Evolutionary conservation across 2,329 filamentous ascomycete species (phyloP).

Genomic region (Blastomyces parvus): DNA sequence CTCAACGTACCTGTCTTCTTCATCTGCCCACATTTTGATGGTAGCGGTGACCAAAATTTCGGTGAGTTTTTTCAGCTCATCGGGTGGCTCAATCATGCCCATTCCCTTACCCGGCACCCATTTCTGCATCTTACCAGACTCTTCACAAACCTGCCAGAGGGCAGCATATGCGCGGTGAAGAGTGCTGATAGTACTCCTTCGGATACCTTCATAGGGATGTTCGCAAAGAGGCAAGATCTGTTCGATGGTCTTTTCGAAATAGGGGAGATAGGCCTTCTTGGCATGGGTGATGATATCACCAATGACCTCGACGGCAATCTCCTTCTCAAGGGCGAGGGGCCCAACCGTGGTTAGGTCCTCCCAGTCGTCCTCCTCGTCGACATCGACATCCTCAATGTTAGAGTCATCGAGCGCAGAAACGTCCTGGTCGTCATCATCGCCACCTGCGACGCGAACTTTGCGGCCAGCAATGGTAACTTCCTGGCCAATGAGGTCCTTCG

Average conservation of each 20-base stretch:
- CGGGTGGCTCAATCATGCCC: constrained; percentile 54
- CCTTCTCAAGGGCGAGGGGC: constrained; percentile 87
- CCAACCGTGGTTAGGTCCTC: constrained; percentile 76
- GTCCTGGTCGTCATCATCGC: constrained; percentile 43
- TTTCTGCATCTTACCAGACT: constrained; percentile 63
- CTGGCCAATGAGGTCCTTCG: constrained; percentile 62
- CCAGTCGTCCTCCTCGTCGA: constrained; percentile 74
- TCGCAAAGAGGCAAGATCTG: constrained; percentile 71
- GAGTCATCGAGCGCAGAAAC: constrained; percentile 41
- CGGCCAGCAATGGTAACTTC: constrained; percentile 71
- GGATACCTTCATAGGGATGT: constrained; percentile 85
- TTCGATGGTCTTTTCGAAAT: constrained; percentile 81
- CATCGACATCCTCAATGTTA: constrained; percentile 53
- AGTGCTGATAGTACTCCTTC: constrained; percentile 83
- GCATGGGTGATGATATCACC: constrained; percentile 87
- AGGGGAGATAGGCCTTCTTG: constrained; percentile 68
- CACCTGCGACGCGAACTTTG: constrained; percentile 70
- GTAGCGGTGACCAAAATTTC: constrained; percentile 78
- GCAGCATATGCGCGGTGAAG: constrained; percentile 90
- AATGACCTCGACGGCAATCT: constrained; percentile 90
- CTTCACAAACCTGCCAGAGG: constrained; percentile 79
- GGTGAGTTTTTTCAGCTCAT: constrained; percentile 73
- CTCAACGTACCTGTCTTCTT: constrained; percentile 77
- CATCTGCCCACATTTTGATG: constrained; percentile 75
- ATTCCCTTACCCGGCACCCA: constrained; percentile 84